phyloP scores from a whole-genome alignment of 352 stramenopile genomes.

The Pythium plurisporium region DNA sequence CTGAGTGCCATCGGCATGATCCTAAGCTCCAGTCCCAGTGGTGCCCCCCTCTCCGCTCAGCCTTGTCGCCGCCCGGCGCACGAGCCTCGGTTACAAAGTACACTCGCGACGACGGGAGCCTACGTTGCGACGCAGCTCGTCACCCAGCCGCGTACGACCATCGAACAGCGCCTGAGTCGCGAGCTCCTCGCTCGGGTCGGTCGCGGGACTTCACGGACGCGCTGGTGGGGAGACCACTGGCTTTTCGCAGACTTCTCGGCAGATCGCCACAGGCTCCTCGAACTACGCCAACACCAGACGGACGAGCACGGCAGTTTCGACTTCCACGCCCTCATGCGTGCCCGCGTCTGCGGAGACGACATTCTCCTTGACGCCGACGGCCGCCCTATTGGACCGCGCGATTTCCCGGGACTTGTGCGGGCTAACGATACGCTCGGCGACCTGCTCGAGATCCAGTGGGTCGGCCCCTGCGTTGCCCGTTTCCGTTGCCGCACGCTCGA shows the following conservation, averaged over 20 bases:
- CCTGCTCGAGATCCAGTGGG: background rate
- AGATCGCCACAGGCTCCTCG: background rate
- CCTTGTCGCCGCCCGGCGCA: background rate
- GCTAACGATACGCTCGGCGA: background rate
- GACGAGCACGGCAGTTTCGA: background rate
- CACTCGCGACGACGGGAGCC: background rate
- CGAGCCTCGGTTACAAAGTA: background rate
- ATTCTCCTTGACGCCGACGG: background rate
- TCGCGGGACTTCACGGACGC: background rate
- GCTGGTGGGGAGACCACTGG: background rate
- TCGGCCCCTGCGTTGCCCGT: background rate
- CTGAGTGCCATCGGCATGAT: background rate
- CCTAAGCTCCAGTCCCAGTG: background rate
- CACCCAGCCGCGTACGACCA: background rate
- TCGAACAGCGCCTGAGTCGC: background rate
- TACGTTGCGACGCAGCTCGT: background rate
- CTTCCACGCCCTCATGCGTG: conserved; percentile 1
- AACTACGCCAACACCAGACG: background rate
- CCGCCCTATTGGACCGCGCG: no score
- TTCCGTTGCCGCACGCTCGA: background rate
- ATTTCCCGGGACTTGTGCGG: background rate
- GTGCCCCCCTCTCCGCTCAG: no score
- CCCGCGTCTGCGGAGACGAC: background rate
- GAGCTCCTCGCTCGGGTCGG: background rate
- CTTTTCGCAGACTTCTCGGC: background rate